Base-by-base conservation (phyloP, 371 early-diverging fungal genomes). In the Rhizopus arrhizus region DNA sequence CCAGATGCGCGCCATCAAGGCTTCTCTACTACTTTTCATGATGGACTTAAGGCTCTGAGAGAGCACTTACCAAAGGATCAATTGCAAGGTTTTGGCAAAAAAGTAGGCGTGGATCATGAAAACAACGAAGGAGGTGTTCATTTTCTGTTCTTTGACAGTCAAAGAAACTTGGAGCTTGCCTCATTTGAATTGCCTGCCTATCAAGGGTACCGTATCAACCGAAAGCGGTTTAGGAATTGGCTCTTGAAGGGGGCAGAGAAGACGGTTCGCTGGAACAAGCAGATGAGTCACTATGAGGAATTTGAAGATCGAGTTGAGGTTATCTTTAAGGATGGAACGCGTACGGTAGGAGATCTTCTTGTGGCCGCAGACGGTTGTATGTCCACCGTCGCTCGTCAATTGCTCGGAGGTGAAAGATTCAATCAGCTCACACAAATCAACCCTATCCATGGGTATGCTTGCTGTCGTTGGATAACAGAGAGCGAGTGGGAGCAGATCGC, bases 301-400 rank as follows among this genome's bases (percentile, higher is more conserved):
- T 34, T 32, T 11, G 58, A 61, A 5, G 45, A 65, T 33, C 33
- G 28, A 3, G 62, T 73, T 34, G 57, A 49, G 28, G 73, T 53
- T 45, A 51, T 46, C 15, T 75, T 75, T 58, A 36, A 47, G 6
- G 75, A 72, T 46, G 75, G 69, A 29, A 57, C 64, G 4, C 43
- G 36, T 6, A 66, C 59, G 2, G 54, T 15, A 22, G 66, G 66
- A 10, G 47, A 47, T 31, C 4, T 61, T 2, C 31, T 66, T n/a
- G 66, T 66, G 9, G 62, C 45, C 4, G 41, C 58, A 10, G 66
- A 66, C 41, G 66, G 66, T 8, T 15, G 57, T 8, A 35, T 34
- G 11, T 66, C 66, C 32, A 51, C 34, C n/a, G 29, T 66, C 7
- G 56, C 61, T 40, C 9, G 42, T 4, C 61, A 66, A 53, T 35